Conservation (phyloP, 129 eudicot genomes). For the Flaveria ramosissima region DNA sequence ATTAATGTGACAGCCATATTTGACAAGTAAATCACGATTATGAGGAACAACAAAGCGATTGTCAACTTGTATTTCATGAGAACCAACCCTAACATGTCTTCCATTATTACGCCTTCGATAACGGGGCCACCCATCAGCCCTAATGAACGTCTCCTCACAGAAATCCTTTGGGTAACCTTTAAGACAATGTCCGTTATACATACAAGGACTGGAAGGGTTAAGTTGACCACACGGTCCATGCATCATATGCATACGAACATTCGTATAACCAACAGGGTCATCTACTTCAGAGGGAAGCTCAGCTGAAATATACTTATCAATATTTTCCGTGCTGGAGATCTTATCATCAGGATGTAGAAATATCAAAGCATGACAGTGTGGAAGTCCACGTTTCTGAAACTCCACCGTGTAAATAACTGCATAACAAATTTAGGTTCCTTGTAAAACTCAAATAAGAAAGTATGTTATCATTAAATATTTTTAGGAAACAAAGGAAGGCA, state of each 20-base stretch:
- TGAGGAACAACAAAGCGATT: constrained; percentile 5
- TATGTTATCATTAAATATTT: too few species aligned
- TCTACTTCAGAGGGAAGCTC: not conserved
- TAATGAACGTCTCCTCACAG: not conserved
- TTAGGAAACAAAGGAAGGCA: too few species aligned
- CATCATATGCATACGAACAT: not conserved
- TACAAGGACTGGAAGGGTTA: not conserved
- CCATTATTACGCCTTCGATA: not conserved
- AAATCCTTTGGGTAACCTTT: not conserved
- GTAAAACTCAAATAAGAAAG: too few species aligned
- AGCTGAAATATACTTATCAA: not conserved
- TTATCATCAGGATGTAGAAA: too few species aligned
- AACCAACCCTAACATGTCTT: not conserved
- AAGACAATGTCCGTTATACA: not conserved
- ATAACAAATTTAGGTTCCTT: too few species aligned
- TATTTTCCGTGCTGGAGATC: too few species aligned
- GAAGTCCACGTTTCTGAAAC: too few species aligned
- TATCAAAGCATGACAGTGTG: too few species aligned
- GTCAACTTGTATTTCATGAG: not conserved
- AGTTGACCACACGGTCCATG: constrained; percentile 3
- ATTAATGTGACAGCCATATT: not conserved
- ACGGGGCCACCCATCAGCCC: not conserved
- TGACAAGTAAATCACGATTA: not conserved
- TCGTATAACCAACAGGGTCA: not conserved
- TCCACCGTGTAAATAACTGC: too few species aligned